Evolutionary conservation across 345 rosid species (phyloP).

Genomic region (Cochlearia excelsa): DNA sequence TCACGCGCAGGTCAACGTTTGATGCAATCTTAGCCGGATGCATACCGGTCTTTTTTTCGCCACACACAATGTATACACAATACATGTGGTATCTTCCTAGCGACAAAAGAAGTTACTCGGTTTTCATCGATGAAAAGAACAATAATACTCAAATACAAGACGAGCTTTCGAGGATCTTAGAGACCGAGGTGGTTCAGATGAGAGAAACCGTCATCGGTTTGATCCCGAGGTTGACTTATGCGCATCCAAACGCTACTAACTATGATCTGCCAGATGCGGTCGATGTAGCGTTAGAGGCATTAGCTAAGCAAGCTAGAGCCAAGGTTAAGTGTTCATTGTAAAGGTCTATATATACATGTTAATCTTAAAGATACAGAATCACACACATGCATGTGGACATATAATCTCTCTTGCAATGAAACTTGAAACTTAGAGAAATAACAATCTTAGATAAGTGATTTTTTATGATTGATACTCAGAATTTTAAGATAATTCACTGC

Average conservation of each 20-base stretch:
- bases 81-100: constrained; percentile 53
- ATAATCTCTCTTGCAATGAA: too few relatives aligned
- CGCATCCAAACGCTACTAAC: constrained; percentile 23
- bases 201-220: constrained; percentile 9
- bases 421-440: too few relatives aligned
- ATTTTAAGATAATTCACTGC: too few relatives aligned
- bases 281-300: constrained; percentile 29
- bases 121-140: constrained; percentile 36
- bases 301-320: constrained; percentile 3
- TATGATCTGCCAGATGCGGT: constrained; percentile 27
- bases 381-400: too few relatives aligned
- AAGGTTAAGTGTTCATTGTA: not conserved
- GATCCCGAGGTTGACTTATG: constrained; percentile 27
- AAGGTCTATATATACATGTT: too few relatives aligned
- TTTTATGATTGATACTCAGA: too few relatives aligned
- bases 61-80: constrained; percentile 44
- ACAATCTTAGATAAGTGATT: too few relatives aligned
- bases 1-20: constrained; percentile 49
- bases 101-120: constrained; percentile 38
- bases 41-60: constrained; percentile 59
- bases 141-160: constrained; percentile 16
- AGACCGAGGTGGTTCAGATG: constrained; percentile 21
- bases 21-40: constrained; percentile 55
- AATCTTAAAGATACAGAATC: too few relatives aligned
- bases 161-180: constrained; percentile 27